phyloP scores from a whole-genome alignment of 192 early-diverging fungal genomes.

The Coemansia asiatica region DNA sequence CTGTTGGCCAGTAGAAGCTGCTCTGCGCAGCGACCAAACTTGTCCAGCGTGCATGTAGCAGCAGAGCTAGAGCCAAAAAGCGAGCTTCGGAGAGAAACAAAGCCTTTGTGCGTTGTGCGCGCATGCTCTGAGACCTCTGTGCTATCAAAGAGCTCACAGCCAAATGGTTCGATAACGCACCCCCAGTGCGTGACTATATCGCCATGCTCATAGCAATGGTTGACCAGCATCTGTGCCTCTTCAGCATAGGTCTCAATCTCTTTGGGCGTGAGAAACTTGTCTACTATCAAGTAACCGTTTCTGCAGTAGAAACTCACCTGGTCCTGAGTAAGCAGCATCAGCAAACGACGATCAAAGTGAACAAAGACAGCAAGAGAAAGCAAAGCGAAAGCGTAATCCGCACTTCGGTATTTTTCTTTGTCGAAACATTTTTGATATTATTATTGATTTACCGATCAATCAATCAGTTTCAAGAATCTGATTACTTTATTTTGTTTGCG shows the following conservation, averaged over 20 bases:
- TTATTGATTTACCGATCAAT: neutral
- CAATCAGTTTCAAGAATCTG: neutral
- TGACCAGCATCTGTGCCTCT: conserved; percentile 38
- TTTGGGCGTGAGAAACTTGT: conserved; percentile 19
- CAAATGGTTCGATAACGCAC: conserved; percentile 51
- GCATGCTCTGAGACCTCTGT: conserved; percentile 12
- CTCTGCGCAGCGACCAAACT: conserved; percentile 33
- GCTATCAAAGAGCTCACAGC: conserved; percentile 34
- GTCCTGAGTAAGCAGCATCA: conserved; percentile 9
- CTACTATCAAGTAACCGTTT: conserved; percentile 36
- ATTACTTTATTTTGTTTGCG: conserved; percentile 28
- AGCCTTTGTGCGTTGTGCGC: conserved; percentile 13
- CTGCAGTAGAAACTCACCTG: conserved; percentile 25
- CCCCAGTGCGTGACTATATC: conserved; percentile 47
- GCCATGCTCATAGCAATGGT: conserved; percentile 53
- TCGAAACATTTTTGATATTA: neutral
- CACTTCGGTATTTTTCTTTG: too few species aligned
- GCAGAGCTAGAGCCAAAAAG: neutral
- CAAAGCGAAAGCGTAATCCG: neutral
- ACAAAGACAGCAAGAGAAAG: neutral
- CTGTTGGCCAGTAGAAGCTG: conserved; percentile 18
- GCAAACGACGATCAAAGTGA: neutral
- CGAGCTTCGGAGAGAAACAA: conserved; percentile 13
- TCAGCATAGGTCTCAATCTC: conserved; percentile 20
- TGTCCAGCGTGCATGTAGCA: conserved; percentile 29